phyloP scores from a whole-genome alignment of 495 filamentous ascomycete species.

The Aspergillus sclerotiicarbonarius region DNA sequence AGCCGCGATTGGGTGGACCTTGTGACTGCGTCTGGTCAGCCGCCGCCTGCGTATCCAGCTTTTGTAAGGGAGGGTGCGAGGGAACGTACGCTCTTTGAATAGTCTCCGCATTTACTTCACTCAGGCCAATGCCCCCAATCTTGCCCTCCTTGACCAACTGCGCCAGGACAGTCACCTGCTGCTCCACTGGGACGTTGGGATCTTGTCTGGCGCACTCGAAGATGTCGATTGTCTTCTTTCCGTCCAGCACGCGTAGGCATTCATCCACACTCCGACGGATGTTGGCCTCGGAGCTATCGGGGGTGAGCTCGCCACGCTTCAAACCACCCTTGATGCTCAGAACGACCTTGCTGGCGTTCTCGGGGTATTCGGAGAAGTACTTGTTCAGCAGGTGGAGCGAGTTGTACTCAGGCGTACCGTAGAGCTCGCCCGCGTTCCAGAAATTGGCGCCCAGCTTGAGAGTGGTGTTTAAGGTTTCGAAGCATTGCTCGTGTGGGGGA shows the following conservation, averaged over 20 bases:
- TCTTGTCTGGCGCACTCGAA: conserved; percentile 79
- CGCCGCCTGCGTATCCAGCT: neutral
- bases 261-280: conserved; percentile 67
- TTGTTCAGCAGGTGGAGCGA: conserved; percentile 54
- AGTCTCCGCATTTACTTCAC: conserved; percentile 69
- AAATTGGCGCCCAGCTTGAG: conserved; percentile 66
- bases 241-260: conserved; percentile 54
- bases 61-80: neutral
- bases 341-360: conserved; percentile 58
- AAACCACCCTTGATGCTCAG: conserved; percentile 60
- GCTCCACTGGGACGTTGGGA: conserved; percentile 56
- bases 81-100: conserved; percentile 62
- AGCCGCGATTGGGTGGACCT: conserved; percentile 64
- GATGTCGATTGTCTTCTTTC: conserved; percentile 78
- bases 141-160: conserved; percentile 73
- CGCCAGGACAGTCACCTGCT: conserved; percentile 54
- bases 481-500: conserved; percentile 57
- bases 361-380: conserved; percentile 61
- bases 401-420: conserved; percentile 70
- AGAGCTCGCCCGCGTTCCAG: conserved; percentile 83
- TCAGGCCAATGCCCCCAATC: conserved; percentile 72
- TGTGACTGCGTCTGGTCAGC: conserved; percentile 39
- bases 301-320: conserved; percentile 28
- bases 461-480: conserved; percentile 65
- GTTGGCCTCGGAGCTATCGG: conserved; percentile 61